phyloP scores from a whole-genome alignment of 306 rosid species.

The Neltuma alba region DNA sequence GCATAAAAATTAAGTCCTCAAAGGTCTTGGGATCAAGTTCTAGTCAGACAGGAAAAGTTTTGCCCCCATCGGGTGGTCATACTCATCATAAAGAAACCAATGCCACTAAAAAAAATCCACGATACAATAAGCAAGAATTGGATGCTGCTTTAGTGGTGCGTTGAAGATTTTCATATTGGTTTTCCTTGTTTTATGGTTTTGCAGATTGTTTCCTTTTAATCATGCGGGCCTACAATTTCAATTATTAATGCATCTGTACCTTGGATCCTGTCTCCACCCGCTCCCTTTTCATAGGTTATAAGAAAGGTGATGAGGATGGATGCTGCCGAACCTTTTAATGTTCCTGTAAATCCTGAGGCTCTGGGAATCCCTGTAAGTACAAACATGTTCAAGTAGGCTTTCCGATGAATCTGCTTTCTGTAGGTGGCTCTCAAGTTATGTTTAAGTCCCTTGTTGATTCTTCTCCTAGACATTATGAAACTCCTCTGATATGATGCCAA shows the following conservation, averaged over 20 bases:
- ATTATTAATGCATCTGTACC: constrained; percentile 3
- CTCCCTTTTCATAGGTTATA: constrained; percentile 57
- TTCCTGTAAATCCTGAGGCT: constrained; percentile 94
- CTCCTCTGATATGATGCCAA: neutral
- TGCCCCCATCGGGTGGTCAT: constrained; percentile 36
- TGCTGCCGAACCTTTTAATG: constrained; percentile 95
- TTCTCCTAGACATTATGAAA: neutral
- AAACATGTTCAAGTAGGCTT: neutral
- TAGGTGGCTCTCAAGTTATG: constrained; percentile 7
- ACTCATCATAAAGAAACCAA: constrained; percentile 48
- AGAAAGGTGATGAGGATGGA: constrained; percentile 98
- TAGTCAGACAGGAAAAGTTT: constrained; percentile 42
- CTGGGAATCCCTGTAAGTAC: constrained; percentile 92
- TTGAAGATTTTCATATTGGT: constrained; percentile 18
- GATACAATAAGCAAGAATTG: constrained; percentile 68
- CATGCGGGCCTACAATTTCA: constrained; percentile 17
- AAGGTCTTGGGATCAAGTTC: constrained; percentile 62
- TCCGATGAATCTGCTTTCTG: constrained; percentile 9
- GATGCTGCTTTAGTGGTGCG: constrained; percentile 71
- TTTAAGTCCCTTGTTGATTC: constrained; percentile 10
- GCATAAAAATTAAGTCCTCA: constrained; percentile 81
- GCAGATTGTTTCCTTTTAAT: neutral
- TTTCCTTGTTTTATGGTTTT: constrained; percentile 21
- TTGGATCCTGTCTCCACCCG: constrained; percentile 16
- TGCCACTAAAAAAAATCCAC: constrained; percentile 45